These are phyloP conservation scores for Liriodendron chinense DNA, from an alignment of 164 flowering plant species.

Conservation along the genomic window DNA sequence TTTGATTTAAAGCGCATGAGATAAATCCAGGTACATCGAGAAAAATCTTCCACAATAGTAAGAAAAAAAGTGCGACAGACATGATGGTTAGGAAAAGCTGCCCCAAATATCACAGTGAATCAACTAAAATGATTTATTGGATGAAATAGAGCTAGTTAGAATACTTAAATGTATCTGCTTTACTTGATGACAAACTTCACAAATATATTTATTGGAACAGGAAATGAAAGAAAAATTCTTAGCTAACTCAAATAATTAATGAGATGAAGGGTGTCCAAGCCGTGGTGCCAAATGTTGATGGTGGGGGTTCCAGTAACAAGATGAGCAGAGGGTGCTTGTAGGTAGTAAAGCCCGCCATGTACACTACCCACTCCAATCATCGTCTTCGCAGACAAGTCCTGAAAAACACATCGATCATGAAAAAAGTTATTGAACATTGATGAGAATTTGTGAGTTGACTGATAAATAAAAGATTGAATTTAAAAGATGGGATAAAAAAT, in stretches of 20 bases:
- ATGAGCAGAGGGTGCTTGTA: background rate
- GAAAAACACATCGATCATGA: background rate
- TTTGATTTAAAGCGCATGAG: background rate
- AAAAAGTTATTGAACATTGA: background rate
- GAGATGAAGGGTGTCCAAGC: slow-evolving; percentile 1
- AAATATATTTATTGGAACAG: slow-evolving; percentile 1
- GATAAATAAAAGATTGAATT: no score
- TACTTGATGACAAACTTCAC: background rate
- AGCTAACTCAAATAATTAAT: background rate
- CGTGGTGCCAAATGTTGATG: slow-evolving; percentile 2
- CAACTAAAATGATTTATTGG: background rate
- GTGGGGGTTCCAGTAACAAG: background rate
- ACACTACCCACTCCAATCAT: background rate
- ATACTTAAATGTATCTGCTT: background rate
- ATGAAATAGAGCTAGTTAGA: background rate
- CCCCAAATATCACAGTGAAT: no score
- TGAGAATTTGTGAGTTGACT: background rate
- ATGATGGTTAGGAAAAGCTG: background rate
- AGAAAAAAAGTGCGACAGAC: background rate
- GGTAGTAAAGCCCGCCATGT: background rate
- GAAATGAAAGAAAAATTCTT: background rate
- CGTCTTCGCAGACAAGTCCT: background rate
- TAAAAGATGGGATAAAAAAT: no score
- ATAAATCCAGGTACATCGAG: background rate
- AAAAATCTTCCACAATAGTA: background rate